Base-by-base conservation (phyloP, 2,329 filamentous ascomycete species). In the Calonectria hongkongensis region DNA sequence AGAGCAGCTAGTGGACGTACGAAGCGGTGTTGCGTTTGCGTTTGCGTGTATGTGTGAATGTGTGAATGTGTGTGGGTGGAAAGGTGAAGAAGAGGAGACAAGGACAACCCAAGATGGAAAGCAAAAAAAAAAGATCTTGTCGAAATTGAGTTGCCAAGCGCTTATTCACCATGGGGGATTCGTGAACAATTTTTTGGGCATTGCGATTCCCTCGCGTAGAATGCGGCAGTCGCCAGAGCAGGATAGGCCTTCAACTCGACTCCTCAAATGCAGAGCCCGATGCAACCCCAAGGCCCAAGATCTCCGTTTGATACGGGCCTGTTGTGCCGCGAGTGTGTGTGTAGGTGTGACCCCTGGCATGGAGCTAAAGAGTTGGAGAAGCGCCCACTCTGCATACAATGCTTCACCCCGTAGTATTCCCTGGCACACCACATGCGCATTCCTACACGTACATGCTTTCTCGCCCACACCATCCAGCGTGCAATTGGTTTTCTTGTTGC, bases 301-400 rank as follows among this genome's bases (percentile, higher is more conserved):
- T 60, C 54, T 60, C 54, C 54, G 36, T 60, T 39, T 60, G 54
- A 60, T 60, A 60, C 36, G 25, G 33, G 33, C 54, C 13, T 16
- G 54, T 36, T 27, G 33, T 18, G 33, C 54, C 21, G 28, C 25
- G 45, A 43, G 54, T 47, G 58, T 63, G 58, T 63, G 58, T 63
- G 58, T 27, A 47, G 39, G 39, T 16, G 58, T 21, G 41, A 43
- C 58, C 33, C 36, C 28, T 51, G 56, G 33, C 56, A 54, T 25
- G 66, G 45, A 28, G 58, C 56, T 63, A 69, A 50, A 60, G 54
- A 69, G 47, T 69, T 69, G 66, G 66, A 69, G 66, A 69, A 63
- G 66, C 27, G 39, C 58, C 21, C 33, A 47, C 58, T 43, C 25
- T 43, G 15, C 27, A 18, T 50, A 21, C 21, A 25, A 25, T 62